Evolutionary conservation across 2,329 filamentous ascomycete genomes (phyloP).

Genomic region (Fusarium praegraminearum): DNA sequence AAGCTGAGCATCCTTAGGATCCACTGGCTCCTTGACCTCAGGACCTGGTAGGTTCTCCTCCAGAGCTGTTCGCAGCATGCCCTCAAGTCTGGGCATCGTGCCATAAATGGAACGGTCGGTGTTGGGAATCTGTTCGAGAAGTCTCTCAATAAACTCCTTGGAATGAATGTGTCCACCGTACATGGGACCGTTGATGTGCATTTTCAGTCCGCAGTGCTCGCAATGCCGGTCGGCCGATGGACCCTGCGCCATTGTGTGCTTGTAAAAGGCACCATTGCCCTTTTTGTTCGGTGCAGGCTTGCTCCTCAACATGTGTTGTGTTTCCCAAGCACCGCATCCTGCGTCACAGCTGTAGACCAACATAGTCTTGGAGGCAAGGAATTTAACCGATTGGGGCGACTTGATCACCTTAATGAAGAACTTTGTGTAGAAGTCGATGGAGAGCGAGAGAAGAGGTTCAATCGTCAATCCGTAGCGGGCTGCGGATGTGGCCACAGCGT

Average conservation of each 20-base stretch:
- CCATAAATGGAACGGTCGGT: conserved; percentile 78
- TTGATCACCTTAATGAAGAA: conserved; percentile 86
- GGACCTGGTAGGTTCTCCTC: conserved; percentile 72
- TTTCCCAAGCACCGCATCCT: conserved; percentile 92
- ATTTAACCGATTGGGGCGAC: conserved; percentile 88
- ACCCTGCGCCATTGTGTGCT: conserved; percentile 79
- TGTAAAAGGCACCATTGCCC: conserved; percentile 76
- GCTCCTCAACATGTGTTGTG: conserved; percentile 80
- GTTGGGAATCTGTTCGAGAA: conserved; percentile 78
- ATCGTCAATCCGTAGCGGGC: conserved; percentile 88
- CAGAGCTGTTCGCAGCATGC: conserved; percentile 89
- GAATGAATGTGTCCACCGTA: conserved; percentile 92
- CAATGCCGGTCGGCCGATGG: conserved; percentile 76
- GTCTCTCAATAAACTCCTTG: conserved; percentile 80
- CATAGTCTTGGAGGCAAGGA: conserved; percentile 92
- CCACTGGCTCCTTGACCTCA: conserved; percentile 54
- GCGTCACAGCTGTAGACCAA: conserved; percentile 89
- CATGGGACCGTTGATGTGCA: conserved; percentile 93
- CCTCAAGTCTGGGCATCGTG: conserved; percentile 84
- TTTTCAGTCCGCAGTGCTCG: conserved; percentile 86
- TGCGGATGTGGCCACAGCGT: conserved; percentile 83
- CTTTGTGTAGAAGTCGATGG: conserved; percentile 94
- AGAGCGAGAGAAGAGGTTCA: conserved; percentile 90
- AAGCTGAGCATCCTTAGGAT: conserved; percentile 63
- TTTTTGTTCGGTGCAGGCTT: conserved; percentile 76